Percentiles rank a stretch among this genome's conserved stretches.
These are phyloP conservation scores for Ailanthus altissimus DNA, from an alignment of 345 rosid species.

Conservation along the genomic window DNA sequence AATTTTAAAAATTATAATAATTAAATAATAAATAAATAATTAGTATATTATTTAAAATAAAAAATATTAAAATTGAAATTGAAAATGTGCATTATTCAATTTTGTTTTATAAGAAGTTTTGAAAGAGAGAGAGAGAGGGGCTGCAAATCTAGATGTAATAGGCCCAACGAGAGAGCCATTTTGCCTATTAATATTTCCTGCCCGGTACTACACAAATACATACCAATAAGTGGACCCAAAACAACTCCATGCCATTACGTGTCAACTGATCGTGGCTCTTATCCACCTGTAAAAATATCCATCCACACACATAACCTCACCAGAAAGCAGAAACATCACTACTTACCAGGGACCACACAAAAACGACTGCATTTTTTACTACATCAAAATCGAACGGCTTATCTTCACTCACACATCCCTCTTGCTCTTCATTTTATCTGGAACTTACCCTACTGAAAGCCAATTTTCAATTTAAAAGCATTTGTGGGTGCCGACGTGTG, in stretches of 20 bases:
- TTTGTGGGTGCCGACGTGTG: neutral
- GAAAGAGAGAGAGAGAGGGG: neutral
- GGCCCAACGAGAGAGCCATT: neutral
- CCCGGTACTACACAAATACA: neutral
- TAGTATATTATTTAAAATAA: too few species aligned
- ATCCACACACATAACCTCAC: neutral
- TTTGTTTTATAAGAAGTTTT: too few species aligned
- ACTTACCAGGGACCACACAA: neutral
- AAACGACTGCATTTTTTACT: neutral
- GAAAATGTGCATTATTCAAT: too few species aligned
- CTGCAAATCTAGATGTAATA: neutral
- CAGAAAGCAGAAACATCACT: neutral
- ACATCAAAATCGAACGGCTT: neutral
- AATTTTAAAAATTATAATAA: too few species aligned
- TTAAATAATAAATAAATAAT: too few species aligned
- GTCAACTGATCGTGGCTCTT: neutral
- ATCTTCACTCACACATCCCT: neutral
- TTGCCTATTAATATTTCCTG: neutral
- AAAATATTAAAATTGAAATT: too few species aligned
- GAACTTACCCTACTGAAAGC: neutral
- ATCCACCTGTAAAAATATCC: neutral
- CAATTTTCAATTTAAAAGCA: neutral
- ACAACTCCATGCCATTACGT: neutral
- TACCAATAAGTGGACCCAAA: conserved; percentile 5
- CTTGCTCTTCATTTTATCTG: neutral